Evolutionary conservation across 2,329 filamentous ascomycete genomes (phyloP).

Genomic region (Sordariomycetes sp.): DNA sequence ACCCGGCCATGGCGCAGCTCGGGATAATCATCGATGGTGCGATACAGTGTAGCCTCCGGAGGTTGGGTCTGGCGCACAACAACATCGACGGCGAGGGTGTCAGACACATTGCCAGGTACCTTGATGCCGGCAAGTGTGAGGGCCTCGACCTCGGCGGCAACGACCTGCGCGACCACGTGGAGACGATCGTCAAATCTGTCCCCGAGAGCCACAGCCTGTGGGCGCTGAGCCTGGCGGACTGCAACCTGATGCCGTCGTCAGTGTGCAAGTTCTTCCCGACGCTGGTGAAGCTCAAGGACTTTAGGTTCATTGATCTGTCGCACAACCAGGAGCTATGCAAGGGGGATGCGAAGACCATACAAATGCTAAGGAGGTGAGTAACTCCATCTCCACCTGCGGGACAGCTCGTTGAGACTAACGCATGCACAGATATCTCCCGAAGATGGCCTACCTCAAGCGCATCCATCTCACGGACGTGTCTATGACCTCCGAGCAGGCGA

Average conservation of each 20-base stretch:
- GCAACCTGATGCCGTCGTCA: slow-evolving; percentile 63
- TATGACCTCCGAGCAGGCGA: slow-evolving; percentile 78
- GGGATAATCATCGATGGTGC: slow-evolving; percentile 70
- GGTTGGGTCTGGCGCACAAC: slow-evolving; percentile 78
- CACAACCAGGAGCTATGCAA: slow-evolving; percentile 79
- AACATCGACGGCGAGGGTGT: slow-evolving; percentile 64
- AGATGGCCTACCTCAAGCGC: slow-evolving; percentile 66
- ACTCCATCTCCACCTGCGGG: not conserved
- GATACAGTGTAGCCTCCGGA: slow-evolving; percentile 64
- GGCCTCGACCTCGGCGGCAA: slow-evolving; percentile 87
- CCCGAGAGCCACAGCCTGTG: slow-evolving; percentile 50
- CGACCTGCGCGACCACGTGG: slow-evolving; percentile 48
- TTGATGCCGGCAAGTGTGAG: slow-evolving; percentile 69
- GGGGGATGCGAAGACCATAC: slow-evolving; percentile 60
- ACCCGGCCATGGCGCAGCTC: slow-evolving; percentile 59
- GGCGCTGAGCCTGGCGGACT: slow-evolving; percentile 79
- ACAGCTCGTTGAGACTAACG: not conserved
- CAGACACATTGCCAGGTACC: slow-evolving; percentile 63
- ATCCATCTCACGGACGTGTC: slow-evolving; percentile 80
- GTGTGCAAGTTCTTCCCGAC: slow-evolving; percentile 67
- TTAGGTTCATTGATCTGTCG: slow-evolving; percentile 85
- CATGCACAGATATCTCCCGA: slow-evolving; percentile 56
- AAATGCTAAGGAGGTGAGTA: slow-evolving; percentile 60
- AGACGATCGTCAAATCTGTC: slow-evolving; percentile 40
- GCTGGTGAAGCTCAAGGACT: slow-evolving; percentile 56